Evolutionary conservation across 2,329 filamentous ascomycete species (phyloP).

Genomic region (Chrysoporthe deuterocubensis): DNA sequence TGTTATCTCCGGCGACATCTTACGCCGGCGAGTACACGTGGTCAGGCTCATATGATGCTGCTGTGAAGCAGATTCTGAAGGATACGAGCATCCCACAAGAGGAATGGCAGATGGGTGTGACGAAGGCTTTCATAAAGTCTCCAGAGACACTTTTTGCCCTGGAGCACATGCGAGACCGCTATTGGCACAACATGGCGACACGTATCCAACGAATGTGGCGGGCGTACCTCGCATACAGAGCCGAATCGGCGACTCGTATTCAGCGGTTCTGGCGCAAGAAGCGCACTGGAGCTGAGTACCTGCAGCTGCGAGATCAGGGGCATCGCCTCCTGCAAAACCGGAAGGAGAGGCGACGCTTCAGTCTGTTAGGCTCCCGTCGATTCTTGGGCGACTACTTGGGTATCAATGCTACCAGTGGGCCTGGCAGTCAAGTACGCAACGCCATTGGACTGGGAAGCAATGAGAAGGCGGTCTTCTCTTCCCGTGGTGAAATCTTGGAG

Average conservation of each 20-base stretch:
- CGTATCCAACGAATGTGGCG: slow-evolving; percentile 97
- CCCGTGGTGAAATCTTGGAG: slow-evolving; percentile 85
- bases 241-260: slow-evolving; percentile 90
- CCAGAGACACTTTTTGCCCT: slow-evolving; percentile 95
- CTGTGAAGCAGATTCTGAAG: slow-evolving; percentile 89
- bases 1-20: slow-evolving; percentile 90
- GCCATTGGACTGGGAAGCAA: slow-evolving; percentile 71
- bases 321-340: slow-evolving; percentile 79
- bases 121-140: slow-evolving; percentile 97
- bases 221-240: slow-evolving; percentile 90
- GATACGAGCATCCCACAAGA: slow-evolving; percentile 94
- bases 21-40: slow-evolving; percentile 98
- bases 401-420: slow-evolving; percentile 77
- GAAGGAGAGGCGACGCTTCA: slow-evolving; percentile 91
- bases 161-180: slow-evolving; percentile 95
- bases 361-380: slow-evolving; percentile 85
- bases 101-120: slow-evolving; percentile 96
- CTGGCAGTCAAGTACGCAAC: slow-evolving; percentile 78
- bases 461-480: slow-evolving; percentile 85
- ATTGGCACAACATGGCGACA: slow-evolving; percentile 99
- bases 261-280: slow-evolving; percentile 96
- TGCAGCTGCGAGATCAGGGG: slow-evolving; percentile 86
- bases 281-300: slow-evolving; percentile 84
- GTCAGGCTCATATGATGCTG: slow-evolving; percentile 85
- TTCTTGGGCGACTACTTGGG: slow-evolving; percentile 96